Percentiles rank a stretch among this genome's conserved stretches.
Evolutionary conservation across 1,284 basidiomycete species (phyloP).

Genomic region (Apiotrichum mycotoxinovorans): DNA sequence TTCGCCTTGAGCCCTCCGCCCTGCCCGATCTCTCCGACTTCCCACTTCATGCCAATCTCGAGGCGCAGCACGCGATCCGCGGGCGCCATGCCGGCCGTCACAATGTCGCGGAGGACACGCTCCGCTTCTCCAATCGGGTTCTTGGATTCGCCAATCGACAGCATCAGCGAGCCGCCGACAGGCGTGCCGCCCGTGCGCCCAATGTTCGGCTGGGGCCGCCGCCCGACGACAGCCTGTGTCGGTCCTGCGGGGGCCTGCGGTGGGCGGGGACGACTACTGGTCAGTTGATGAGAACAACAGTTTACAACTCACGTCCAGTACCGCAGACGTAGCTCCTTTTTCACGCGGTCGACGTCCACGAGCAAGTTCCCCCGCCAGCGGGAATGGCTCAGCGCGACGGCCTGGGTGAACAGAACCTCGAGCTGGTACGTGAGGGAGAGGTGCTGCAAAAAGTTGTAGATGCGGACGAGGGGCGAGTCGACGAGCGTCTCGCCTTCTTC

Average conservation of each 20-base stretch:
- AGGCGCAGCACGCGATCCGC: slow-evolving; percentile 30
- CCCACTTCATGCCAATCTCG: slow-evolving; percentile 36
- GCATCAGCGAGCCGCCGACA: slow-evolving; percentile 33
- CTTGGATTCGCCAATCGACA: slow-evolving; percentile 27
- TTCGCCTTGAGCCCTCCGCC: slow-evolving; percentile 36
- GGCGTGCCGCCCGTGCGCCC: slow-evolving; percentile 14
- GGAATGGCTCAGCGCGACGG: slow-evolving; percentile 32
- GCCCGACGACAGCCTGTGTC: slow-evolving; percentile 22
- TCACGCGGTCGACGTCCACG: slow-evolving; percentile 36
- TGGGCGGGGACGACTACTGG: slow-evolving; percentile 18
- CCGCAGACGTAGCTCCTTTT: slow-evolving; percentile 30
- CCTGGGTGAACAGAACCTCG: slow-evolving; percentile 38
- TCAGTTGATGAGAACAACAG: neutral
- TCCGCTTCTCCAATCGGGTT: slow-evolving; percentile 17
- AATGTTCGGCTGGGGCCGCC: slow-evolving; percentile 16
- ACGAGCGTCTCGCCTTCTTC: slow-evolving; percentile 10
- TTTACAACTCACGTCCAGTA: slow-evolving; percentile 34
- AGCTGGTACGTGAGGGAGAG: slow-evolving; percentile 43
- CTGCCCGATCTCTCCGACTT: slow-evolving; percentile 37
- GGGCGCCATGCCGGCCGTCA: slow-evolving; percentile 16
- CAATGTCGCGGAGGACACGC: slow-evolving; percentile 20
- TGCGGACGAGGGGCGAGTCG: slow-evolving; percentile 40
- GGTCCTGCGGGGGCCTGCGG: slow-evolving; percentile 7
- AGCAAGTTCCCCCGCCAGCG: slow-evolving; percentile 36
- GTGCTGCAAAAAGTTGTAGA: slow-evolving; percentile 45